Conservation (phyloP, 352 stramenopile species). For the Globisporangium echinulatum region DNA sequence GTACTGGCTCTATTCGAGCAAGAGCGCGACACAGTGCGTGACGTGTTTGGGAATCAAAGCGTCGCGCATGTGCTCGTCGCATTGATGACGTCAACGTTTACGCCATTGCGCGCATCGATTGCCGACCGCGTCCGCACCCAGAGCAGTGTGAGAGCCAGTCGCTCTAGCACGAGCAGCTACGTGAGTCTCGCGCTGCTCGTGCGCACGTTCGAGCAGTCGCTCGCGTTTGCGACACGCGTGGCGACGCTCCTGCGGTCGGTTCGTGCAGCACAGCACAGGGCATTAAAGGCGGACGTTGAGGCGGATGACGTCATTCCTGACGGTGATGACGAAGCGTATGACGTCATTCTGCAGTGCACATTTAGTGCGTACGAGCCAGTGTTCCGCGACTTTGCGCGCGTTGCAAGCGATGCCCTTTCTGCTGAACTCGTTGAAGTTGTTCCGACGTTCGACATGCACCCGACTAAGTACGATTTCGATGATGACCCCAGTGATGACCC, state of each 20-base stretch:
- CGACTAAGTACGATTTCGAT: not conserved
- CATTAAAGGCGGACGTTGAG: not conserved
- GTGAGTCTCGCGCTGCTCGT: conserved; percentile 23
- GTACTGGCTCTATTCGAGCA: conserved; percentile 49
- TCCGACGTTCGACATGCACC: conserved; percentile 15
- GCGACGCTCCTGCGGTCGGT: conserved; percentile 37
- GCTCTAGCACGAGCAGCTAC: conserved; percentile 15
- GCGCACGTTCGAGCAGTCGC: conserved; percentile 36
- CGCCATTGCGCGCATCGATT: conserved; percentile 42
- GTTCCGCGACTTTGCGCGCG: conserved; percentile 44
- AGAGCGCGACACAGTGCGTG: conserved; percentile 30
- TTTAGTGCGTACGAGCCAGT: conserved; percentile 53
- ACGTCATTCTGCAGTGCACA: conserved; percentile 22
- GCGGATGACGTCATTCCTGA: not conserved
- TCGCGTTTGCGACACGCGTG: conserved; percentile 33
- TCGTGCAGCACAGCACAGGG: conserved; percentile 15
- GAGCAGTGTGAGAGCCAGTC: not conserved
- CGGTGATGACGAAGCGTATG: conserved; percentile 3
- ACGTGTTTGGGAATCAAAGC: conserved; percentile 39
- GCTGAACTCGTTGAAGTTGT: conserved; percentile 35
- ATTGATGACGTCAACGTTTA: conserved; percentile 46
- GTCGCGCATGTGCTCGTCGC: conserved; percentile 25
- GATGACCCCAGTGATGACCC: conserved; percentile 1
- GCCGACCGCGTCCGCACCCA: conserved; percentile 30
- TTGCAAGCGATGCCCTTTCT: conserved; percentile 32